A percentile compares a stretch with the other conserved stretches of the same genome.
Evolutionary conservation across 345 rosid species (phyloP).

Genomic region (Lepidium africanum): DNA sequence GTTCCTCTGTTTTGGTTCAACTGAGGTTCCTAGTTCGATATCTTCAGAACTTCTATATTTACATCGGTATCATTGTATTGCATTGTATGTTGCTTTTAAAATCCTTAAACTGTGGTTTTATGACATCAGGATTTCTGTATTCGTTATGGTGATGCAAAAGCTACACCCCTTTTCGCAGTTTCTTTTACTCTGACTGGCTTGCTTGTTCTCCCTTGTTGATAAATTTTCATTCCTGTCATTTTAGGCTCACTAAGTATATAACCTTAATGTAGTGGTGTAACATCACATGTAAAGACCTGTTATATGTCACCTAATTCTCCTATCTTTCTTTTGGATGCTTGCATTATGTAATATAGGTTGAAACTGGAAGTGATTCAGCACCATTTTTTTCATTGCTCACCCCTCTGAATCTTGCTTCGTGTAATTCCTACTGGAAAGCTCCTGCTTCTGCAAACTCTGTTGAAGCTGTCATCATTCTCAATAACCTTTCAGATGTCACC

Average conservation of each 20-base stretch:
- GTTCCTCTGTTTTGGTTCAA: background rate
- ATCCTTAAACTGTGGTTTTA: background rate
- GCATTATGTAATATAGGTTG: conserved; percentile 50
- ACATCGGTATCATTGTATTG: background rate
- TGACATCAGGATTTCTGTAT: background rate
- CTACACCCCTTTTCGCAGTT: background rate
- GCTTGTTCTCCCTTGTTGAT: background rate
- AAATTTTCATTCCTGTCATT: background rate
- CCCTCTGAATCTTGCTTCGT: conserved; percentile 52
- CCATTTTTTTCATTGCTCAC: conserved; percentile 66
- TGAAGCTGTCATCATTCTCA: conserved; percentile 66
- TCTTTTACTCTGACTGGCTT: background rate
- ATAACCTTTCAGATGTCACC: conserved; percentile 68
- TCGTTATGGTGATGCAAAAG: background rate
- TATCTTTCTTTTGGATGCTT: conserved; percentile 12
- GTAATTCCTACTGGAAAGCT: conserved; percentile 77
- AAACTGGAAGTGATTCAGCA: conserved; percentile 81
- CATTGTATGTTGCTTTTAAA: background rate
- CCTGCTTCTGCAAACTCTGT: conserved; percentile 49
- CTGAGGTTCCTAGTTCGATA: background rate
- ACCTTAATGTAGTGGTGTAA: background rate
- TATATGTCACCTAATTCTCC: conserved; percentile 3
- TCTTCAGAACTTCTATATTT: background rate
- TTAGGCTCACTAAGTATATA: background rate
- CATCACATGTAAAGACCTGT: background rate